phyloP scores from a whole-genome alignment of 768 basidiomycete species.

The Cystobasidium onofrii region DNA sequence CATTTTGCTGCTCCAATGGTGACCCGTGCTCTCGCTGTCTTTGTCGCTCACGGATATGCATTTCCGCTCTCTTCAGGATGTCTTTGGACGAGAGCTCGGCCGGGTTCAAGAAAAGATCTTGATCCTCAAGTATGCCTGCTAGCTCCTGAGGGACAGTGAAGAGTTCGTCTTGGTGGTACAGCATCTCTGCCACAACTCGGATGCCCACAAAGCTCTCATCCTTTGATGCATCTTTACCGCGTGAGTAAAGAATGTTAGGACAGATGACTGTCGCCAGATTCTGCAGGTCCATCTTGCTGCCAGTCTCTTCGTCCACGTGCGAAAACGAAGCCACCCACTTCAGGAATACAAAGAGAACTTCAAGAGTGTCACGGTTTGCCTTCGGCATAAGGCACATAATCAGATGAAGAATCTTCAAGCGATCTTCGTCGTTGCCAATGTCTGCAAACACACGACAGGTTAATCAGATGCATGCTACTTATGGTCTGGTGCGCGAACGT shows the following conservation, averaged over 20 bases:
- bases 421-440: conserved; percentile 64
- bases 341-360: conserved; percentile 93
- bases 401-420: conserved; percentile 74
- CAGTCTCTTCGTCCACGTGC: conserved; percentile 92
- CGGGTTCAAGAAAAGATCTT: conserved; percentile 80
- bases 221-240: conserved; percentile 66
- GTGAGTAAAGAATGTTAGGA: conserved; percentile 88
- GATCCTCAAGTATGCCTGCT: conserved; percentile 72
- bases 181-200: conserved; percentile 68
- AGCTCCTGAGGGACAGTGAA: conserved; percentile 92
- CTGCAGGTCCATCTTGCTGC: conserved; percentile 93
- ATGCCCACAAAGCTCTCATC: conserved; percentile 91
- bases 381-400: conserved; percentile 79
- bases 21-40: neutral
- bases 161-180: conserved; percentile 91
- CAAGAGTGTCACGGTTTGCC: conserved; percentile 91
- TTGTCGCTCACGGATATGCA: conserved; percentile 50
- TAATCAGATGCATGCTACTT: too few species aligned
- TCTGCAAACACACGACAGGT: conserved; percentile 49
- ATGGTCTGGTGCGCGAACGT: conserved; percentile 45
- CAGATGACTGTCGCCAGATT: conserved; percentile 96
- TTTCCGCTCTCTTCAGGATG: conserved; percentile 87
- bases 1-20: neutral
- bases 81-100: conserved; percentile 89
- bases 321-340: conserved; percentile 99